These are phyloP conservation scores for Saxophila tyrrhenica DNA, from an alignment of 495 filamentous ascomycete species.

Conservation along the genomic window DNA sequence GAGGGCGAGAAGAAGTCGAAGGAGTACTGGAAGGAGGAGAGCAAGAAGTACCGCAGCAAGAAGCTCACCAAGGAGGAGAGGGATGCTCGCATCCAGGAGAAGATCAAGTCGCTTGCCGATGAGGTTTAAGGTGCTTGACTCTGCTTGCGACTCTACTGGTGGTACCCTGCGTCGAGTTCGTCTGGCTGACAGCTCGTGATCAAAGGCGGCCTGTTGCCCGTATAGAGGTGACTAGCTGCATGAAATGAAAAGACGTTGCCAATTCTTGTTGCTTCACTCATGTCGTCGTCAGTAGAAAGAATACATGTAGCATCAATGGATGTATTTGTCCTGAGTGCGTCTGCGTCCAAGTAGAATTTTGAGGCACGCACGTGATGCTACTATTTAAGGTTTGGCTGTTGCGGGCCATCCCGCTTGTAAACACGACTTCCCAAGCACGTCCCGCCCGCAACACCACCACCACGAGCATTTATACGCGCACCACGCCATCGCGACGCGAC, in stretches of 20 bases:
- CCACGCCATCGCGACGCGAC: constrained; percentile 12
- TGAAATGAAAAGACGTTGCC: no score
- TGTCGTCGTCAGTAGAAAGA: no score
- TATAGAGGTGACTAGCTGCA: no score
- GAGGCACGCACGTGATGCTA: neutral
- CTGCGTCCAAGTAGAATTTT: no score
- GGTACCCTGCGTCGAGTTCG: no score
- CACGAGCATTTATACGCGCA: constrained; percentile 12
- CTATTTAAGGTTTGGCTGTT: neutral
- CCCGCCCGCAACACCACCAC: constrained; percentile 1
- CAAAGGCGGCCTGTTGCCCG: no score
- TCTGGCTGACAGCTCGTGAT: no score
- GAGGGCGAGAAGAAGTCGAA: constrained; percentile 69
- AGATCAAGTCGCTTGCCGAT: constrained; percentile 48
- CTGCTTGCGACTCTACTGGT: neutral
- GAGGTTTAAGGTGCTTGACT: constrained; percentile 41
- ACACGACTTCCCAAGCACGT: no score
- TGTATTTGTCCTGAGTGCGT: no score
- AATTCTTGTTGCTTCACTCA: no score
- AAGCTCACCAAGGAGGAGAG: constrained; percentile 77
- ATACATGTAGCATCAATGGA: no score
- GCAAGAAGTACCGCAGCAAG: constrained; percentile 65
- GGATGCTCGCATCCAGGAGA: constrained; percentile 67
- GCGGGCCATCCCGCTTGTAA: no score
- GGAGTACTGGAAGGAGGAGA: constrained; percentile 94